Conservation (phyloP, 768 basidiomycete genomes). For the Serendipita sp. region DNA sequence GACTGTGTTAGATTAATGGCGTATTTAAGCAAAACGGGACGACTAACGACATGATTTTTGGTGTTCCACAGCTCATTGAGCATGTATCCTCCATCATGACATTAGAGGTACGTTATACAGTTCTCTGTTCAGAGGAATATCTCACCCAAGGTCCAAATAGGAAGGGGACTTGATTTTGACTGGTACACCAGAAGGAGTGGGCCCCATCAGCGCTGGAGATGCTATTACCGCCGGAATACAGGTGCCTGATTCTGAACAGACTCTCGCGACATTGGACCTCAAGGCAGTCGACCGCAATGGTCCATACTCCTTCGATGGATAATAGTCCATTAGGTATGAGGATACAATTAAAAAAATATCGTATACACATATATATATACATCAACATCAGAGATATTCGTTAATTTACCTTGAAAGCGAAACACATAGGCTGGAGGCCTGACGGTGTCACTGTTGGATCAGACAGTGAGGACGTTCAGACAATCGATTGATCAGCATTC, state of each 20-base stretch:
- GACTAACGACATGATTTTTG: constrained; percentile 84
- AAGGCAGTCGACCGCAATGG: constrained; percentile 47
- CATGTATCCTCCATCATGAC: constrained; percentile 95
- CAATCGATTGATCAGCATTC: neutral
- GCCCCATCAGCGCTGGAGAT: constrained; percentile 61
- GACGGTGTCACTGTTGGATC: no score
- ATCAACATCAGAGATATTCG: no score
- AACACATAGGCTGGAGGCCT: no score
- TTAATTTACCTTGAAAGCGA: no score
- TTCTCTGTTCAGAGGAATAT: neutral
- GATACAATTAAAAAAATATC: no score
- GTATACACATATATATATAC: no score
- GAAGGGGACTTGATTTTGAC: constrained; percentile 86
- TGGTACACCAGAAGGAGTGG: constrained; percentile 85
- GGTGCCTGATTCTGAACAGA: constrained; percentile 32
- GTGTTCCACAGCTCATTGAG: constrained; percentile 70
- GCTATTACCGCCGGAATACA: constrained; percentile 55
- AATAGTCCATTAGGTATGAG: neutral
- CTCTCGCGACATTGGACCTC: constrained; percentile 49
- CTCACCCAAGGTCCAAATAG: constrained; percentile 23
- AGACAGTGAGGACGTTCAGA: no score
- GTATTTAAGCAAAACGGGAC: constrained; percentile 67
- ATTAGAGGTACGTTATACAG: constrained; percentile 44
- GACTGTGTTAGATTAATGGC: constrained; percentile 86
- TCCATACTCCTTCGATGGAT: constrained; percentile 41